Evolutionary conservation across 108 stramenopile species (phyloP).

Genomic region (Skeletonema grethae): DNA sequence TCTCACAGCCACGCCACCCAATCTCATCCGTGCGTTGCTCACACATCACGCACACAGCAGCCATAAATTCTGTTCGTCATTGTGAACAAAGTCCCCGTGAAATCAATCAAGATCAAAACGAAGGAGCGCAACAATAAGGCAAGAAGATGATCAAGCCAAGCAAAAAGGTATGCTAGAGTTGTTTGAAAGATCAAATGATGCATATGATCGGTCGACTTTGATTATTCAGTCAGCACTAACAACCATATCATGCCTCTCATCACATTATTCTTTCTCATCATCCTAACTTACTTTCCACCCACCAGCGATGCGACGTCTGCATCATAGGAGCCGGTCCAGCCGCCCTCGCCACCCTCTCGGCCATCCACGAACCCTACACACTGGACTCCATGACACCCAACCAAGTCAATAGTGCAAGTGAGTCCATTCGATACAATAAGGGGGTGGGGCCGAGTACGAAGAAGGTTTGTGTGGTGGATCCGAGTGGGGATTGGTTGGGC

Average conservation of each 20-base stretch:
- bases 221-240: too few species aligned
- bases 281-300: background rate
- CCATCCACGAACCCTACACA: constrained; percentile 55
- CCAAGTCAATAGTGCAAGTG: constrained; percentile 28
- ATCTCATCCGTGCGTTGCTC: too few species aligned
- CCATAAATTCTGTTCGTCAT: background rate
- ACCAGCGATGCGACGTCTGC: constrained; percentile 48
- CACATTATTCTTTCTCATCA: background rate
- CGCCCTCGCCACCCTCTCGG: constrained; percentile 61
- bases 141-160: background rate
- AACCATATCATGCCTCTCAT: too few species aligned
- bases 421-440: background rate
- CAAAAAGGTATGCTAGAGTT: background rate
- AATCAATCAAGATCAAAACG: background rate
- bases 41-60: too few species aligned
- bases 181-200: background rate
- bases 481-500: constrained; percentile 49
- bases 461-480: constrained; percentile 64
- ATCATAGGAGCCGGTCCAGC: constrained; percentile 77
- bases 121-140: background rate
- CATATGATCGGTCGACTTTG: background rate
- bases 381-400: constrained; percentile 39
- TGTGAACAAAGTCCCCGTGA: background rate
- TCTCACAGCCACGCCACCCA: too few species aligned
- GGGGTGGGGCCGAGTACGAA: constrained; percentile 4